Evolutionary conservation across 2,329 filamentous ascomycete genomes (phyloP).

Genomic region (Xylariaceae sp.): DNA sequence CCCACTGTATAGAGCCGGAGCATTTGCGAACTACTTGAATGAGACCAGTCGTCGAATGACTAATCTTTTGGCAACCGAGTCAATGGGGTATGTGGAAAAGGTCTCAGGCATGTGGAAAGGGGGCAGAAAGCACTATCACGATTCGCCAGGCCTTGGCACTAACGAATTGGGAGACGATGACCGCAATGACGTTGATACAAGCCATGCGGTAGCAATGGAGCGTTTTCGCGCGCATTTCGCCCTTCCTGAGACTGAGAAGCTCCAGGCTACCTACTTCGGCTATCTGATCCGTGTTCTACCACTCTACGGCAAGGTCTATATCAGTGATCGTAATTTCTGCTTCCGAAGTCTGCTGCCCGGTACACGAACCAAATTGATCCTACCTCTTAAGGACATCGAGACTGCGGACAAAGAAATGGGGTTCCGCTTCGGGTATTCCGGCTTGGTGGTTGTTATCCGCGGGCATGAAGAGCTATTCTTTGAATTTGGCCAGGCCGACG

Average conservation of each 20-base stretch:
- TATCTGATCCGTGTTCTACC: slow-evolving; percentile 85
- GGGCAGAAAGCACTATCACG: slow-evolving; percentile 81
- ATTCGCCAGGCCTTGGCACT: slow-evolving; percentile 47
- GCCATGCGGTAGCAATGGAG: slow-evolving; percentile 64
- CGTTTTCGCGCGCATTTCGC: slow-evolving; percentile 89
- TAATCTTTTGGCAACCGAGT: slow-evolving; percentile 77
- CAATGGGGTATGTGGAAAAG: slow-evolving; percentile 94
- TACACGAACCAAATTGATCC: slow-evolving; percentile 85
- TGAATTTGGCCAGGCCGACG: slow-evolving; percentile 74
- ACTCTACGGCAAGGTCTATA: slow-evolving; percentile 93
- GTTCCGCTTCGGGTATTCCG: slow-evolving; percentile 86
- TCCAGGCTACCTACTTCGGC: slow-evolving; percentile 89
- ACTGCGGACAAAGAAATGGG: slow-evolving; percentile 94
- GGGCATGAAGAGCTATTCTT: slow-evolving; percentile 97
- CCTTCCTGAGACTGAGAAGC: slow-evolving; percentile 74
- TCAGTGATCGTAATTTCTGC: slow-evolving; percentile 82
- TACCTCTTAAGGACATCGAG: slow-evolving; percentile 86
- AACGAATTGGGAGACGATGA: slow-evolving; percentile 54
- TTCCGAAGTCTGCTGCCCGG: slow-evolving; percentile 88
- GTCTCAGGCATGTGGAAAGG: slow-evolving; percentile 97
- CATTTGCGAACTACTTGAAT: slow-evolving; percentile 77
- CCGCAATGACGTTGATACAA: slow-evolving; percentile 55
- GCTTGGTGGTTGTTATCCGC: slow-evolving; percentile 85
- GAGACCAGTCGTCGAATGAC: slow-evolving; percentile 77
- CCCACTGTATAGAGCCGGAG: slow-evolving; percentile 77